Evolutionary conservation across 108 stramenopile genomes (phyloP).

Genomic region (Parietichytrium sp.): DNA sequence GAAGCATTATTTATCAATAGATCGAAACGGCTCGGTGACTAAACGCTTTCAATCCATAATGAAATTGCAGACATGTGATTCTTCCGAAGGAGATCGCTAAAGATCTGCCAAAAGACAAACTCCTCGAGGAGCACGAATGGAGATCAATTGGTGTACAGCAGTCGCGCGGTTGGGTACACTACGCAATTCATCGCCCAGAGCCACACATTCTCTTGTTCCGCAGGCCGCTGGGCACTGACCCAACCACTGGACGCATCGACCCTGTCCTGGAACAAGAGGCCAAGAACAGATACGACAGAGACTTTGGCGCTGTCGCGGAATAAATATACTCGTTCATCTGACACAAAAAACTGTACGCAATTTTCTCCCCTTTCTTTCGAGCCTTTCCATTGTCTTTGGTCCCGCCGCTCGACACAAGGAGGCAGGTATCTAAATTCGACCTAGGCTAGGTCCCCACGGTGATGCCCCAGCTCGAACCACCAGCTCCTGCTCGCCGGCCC

Average conservation of each 20-base stretch:
- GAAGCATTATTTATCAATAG: no score
- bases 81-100: constrained; percentile 76
- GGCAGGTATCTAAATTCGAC: no score
- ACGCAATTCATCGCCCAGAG: constrained; percentile 92
- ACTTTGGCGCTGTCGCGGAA: not conserved
- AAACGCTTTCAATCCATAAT: no score
- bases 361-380: no score
- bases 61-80: constrained; percentile 36
- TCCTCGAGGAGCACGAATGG: constrained; percentile 93
- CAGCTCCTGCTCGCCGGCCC: constrained; percentile 3
- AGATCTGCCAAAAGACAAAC: constrained; percentile 84
- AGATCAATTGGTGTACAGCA: constrained; percentile 93
- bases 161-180: constrained; percentile 67
- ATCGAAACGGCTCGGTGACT: constrained; percentile 93
- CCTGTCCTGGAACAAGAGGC: not conserved
- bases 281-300: not conserved
- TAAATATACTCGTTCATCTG: no score
- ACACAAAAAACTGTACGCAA: no score
- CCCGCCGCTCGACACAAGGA: no score
- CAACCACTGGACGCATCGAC: constrained; percentile 71
- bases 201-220: constrained; percentile 97
- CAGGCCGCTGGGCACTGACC: constrained; percentile 94
- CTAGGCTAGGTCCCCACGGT: no score
- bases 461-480: no score
- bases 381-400: no score